A percentile compares a stretch with the other conserved stretches of the same genome.
Evolutionary conservation across 2,329 filamentous ascomycete genomes (phyloP).

Genomic region (Aspergillus arachidicola): DNA sequence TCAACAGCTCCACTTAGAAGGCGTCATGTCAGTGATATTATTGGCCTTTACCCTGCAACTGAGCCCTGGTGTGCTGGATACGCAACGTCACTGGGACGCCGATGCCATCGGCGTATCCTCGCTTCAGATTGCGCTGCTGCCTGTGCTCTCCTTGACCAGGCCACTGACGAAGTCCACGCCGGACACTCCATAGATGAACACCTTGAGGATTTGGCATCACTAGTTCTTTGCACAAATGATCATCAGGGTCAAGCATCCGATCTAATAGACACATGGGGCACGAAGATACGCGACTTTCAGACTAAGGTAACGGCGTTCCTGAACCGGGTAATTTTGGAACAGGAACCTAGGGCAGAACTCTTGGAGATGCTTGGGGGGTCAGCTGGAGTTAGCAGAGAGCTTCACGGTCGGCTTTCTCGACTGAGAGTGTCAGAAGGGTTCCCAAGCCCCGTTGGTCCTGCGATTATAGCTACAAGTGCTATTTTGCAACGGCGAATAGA

Average conservation of each 20-base stretch:
- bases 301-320: too few relatives aligned
- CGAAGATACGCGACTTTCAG: neutral
- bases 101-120: slow-evolving; percentile 19
- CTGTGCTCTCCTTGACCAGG: slow-evolving; percentile 17
- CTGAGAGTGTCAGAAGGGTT: too few relatives aligned
- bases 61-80: slow-evolving; percentile 24
- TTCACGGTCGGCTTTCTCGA: too few relatives aligned
- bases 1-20: neutral
- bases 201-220: slow-evolving; percentile 25
- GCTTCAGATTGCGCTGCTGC: slow-evolving; percentile 15
- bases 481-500: too few relatives aligned
- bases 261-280: slow-evolving; percentile 2
- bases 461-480: too few relatives aligned
- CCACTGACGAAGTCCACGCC: slow-evolving; percentile 14
- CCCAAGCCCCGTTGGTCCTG: too few relatives aligned
- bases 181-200: slow-evolving; percentile 17
- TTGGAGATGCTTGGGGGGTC: neutral
- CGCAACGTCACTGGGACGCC: slow-evolving; percentile 18
- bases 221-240: slow-evolving; percentile 22
- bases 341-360: neutral
- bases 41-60: slow-evolving; percentile 20
- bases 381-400: neutral
- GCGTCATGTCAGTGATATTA: slow-evolving; percentile 18
- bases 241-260: slow-evolving; percentile 24
- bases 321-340: neutral